phyloP scores from a whole-genome alignment of 805 yeast genomes.

The Saturnispora gosingensis region DNA sequence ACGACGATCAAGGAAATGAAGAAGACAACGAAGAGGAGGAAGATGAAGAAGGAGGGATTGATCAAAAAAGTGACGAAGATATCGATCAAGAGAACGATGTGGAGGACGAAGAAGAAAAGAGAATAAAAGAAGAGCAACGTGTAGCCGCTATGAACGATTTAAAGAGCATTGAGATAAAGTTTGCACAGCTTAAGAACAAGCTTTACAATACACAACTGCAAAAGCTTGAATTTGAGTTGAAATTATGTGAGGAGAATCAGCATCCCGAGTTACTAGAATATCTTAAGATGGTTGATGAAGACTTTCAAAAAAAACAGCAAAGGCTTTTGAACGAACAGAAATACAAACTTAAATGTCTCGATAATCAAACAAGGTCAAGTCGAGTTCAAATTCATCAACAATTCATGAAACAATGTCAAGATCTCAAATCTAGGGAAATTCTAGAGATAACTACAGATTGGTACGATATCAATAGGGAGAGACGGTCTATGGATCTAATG shows the following conservation, averaged over 20 bases:
- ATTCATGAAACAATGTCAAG: conserved; percentile 57
- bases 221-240: conserved; percentile 71
- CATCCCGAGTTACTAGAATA: conserved; percentile 83
- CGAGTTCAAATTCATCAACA: conserved; percentile 81
- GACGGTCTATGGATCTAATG: conserved; percentile 67
- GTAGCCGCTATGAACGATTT: conserved; percentile 62
- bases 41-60: conserved; percentile 13
- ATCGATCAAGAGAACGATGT: conserved; percentile 17
- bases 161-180: conserved; percentile 73
- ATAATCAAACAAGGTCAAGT: conserved; percentile 69
- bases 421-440: conserved; percentile 55
- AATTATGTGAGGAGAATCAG: conserved; percentile 77
- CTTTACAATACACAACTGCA: conserved; percentile 76
- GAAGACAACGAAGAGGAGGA: conserved; percentile 18
- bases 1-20: conserved; percentile 10
- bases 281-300: conserved; percentile 59
- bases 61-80: conserved; percentile 20
- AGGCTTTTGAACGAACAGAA: conserved; percentile 33
- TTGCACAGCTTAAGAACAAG: conserved; percentile 77
- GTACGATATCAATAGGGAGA: conserved; percentile 86
- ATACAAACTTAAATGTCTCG: conserved; percentile 69
- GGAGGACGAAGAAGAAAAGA: conserved; percentile 10
- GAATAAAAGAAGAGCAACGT: conserved; percentile 32
- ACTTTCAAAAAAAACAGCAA: conserved; percentile 59
- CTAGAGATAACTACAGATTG: conserved; percentile 72